Evolutionary conservation across 768 basidiomycete species (phyloP).

Genomic region (Pilatotrama ljubarskyi): DNA sequence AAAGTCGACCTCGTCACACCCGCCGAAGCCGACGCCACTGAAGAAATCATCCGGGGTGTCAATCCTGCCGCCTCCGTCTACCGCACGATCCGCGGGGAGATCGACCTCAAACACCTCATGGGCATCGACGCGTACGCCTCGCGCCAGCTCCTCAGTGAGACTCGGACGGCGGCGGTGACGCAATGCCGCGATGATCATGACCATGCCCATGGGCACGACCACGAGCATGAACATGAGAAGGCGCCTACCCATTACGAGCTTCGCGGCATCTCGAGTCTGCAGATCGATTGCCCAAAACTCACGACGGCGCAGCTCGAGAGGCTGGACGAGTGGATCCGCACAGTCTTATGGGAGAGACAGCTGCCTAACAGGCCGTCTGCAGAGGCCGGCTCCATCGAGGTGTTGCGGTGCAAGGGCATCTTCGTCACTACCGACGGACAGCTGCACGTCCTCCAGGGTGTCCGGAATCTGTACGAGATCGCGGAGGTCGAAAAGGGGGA

Average conservation of each 20-base stretch:
- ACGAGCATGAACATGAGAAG: conserved; percentile 30
- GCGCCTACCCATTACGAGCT: conserved; percentile 60
- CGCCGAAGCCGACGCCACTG: conserved; percentile 46
- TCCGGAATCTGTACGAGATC: conserved; percentile 88
- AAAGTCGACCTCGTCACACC: conserved; percentile 76
- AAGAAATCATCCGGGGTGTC: conserved; percentile 63
- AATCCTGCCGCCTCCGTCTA: conserved; percentile 82
- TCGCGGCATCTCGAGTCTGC: conserved; percentile 81
- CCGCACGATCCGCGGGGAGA: conserved; percentile 64
- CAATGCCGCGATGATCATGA: conserved; percentile 30
- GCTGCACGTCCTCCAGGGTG: conserved; percentile 84
- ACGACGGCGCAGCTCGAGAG: conserved; percentile 44
- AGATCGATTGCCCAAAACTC: conserved; percentile 66
- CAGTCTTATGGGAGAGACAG: conserved; percentile 76
- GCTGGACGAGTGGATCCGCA: conserved; percentile 81
- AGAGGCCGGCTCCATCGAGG: conserved; percentile 41
- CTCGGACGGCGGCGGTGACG: not conserved
- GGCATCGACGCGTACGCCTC: conserved; percentile 77
- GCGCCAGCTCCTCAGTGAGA: conserved; percentile 34
- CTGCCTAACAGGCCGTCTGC: conserved; percentile 38
- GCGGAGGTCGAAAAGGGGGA: conserved; percentile 38
- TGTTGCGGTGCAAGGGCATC: conserved; percentile 89
- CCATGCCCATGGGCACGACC: conserved; percentile 34
- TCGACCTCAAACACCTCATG: conserved; percentile 78
- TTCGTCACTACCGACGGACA: conserved; percentile 56